Conservation (phyloP, 208 protist species). For the Acanthamoeba polyphaga region DNA sequence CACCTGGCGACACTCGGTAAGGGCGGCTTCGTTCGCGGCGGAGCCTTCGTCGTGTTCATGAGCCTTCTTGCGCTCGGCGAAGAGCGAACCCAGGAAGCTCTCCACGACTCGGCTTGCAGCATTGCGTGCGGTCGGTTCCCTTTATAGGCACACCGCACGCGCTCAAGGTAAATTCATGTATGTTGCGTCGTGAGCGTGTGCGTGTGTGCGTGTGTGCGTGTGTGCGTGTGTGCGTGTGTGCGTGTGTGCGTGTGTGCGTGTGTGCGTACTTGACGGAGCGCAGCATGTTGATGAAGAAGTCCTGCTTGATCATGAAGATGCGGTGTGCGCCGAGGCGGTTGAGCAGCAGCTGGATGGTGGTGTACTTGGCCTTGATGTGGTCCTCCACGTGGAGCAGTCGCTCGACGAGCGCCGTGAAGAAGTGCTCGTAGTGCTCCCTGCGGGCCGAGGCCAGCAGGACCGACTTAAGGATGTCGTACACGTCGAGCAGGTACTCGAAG, state of each 20-base stretch:
- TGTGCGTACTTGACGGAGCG: slow-evolving; percentile 10
- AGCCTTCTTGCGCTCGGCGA: not conserved
- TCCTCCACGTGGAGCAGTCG: slow-evolving; percentile 18
- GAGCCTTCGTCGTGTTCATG: not conserved
- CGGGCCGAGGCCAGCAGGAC: not conserved
- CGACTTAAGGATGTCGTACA: slow-evolving; percentile 12
- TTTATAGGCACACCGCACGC: not conserved
- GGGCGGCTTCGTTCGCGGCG: not conserved
- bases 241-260: too few relatives aligned
- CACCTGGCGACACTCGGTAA: not conserved
- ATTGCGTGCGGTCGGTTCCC: slow-evolving; percentile 41
- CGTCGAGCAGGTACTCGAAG: slow-evolving; percentile 64
- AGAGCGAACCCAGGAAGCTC: slow-evolving; percentile 30
- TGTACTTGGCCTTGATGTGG: slow-evolving; percentile 67
- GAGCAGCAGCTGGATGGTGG: slow-evolving; percentile 51
- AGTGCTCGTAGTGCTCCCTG: slow-evolving; percentile 7
- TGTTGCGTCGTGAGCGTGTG: too few relatives aligned
- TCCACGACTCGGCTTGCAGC: slow-evolving; percentile 26
- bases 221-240: too few relatives aligned
- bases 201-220: too few relatives aligned
- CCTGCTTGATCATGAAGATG: slow-evolving; percentile 57
- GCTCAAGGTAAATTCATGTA: too few relatives aligned
- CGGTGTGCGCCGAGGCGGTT: slow-evolving; percentile 40
- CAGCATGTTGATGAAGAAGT: slow-evolving; percentile 29
- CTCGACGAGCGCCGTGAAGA: slow-evolving; percentile 32